A percentile compares a stretch with the other conserved stretches of the same genome.
These are phyloP conservation scores for Xylaria sp. DNA, from an alignment of 495 filamentous ascomycete genomes.

Conservation along the genomic window DNA sequence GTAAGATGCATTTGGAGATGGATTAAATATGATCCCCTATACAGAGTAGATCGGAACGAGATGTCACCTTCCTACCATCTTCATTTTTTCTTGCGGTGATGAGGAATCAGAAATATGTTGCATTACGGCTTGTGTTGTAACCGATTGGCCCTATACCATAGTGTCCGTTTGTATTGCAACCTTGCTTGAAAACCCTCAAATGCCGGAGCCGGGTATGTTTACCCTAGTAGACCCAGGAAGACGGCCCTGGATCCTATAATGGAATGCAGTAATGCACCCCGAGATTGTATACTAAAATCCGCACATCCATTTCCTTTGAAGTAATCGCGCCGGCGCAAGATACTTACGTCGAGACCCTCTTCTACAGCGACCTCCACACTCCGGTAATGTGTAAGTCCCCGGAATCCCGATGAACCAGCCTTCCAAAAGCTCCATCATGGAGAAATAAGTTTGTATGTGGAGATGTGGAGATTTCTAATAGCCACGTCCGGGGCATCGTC, in stretches of 20 bases:
- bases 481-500: not conserved
- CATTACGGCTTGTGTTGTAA: not conserved
- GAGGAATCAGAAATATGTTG: not conserved
- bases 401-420: not conserved
- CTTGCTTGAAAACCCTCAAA: not conserved
- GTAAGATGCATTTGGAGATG: constrained; percentile 11
- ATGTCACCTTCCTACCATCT: not conserved
- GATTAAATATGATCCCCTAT: constrained; percentile 19
- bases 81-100: not conserved
- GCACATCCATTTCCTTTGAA: not conserved
- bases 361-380: not conserved
- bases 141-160: not conserved
- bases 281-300: not conserved
- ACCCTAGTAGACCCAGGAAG: not conserved
- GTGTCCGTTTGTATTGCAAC: too few relatives aligned
- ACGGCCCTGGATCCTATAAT: constrained; percentile 3
- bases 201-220: constrained; percentile 1
- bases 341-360: not conserved
- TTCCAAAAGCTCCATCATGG: not conserved
- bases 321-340: not conserved
- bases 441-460: not conserved
- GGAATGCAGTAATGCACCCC: not conserved
- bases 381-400: too few relatives aligned
- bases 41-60: constrained; percentile 5
- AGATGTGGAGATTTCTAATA: not conserved